phyloP scores from a whole-genome alignment of 345 rosid species.

The Aquilaria yunnanensis region DNA sequence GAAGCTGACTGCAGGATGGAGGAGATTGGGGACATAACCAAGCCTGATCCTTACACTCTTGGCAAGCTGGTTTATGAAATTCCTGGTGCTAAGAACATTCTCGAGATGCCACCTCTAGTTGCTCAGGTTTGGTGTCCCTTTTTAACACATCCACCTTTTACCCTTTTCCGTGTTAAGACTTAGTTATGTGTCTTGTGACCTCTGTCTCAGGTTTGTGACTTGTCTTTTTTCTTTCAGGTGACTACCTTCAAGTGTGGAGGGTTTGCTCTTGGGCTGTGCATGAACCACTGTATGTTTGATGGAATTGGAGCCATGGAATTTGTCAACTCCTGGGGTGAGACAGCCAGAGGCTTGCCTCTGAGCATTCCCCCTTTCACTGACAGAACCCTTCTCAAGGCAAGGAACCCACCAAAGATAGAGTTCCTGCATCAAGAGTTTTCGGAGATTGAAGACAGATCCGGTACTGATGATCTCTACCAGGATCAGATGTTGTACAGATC shows the following conservation, averaged over 20 bases:
- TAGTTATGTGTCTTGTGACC: too few relatives aligned
- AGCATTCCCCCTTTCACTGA: conserved; percentile 47
- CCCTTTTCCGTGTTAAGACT: too few relatives aligned
- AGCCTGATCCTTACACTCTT: conserved; percentile 55
- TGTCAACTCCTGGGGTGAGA: conserved; percentile 70
- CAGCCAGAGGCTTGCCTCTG: conserved; percentile 56
- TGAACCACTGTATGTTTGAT: conserved; percentile 69
- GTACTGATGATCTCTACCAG: conserved; percentile 30
- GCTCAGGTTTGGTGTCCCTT: conserved; percentile 49
- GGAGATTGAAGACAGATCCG: conserved; percentile 46
- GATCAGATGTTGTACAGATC: conserved; percentile 47
- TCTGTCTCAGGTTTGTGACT: too few relatives aligned
- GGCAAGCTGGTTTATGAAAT: conserved; percentile 67
- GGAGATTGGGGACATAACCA: conserved; percentile 67
- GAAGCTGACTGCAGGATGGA: conserved; percentile 46
- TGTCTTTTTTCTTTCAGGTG: conserved; percentile 30
- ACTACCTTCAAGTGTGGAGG: conserved; percentile 73
- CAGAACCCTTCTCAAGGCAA: conserved; percentile 40
- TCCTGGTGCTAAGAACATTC: conserved; percentile 60
- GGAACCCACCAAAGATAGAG: conserved; percentile 46
- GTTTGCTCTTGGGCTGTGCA: conserved; percentile 54
- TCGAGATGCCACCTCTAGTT: conserved; percentile 65
- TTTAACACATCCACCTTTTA: neutral
- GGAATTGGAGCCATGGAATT: conserved; percentile 69
- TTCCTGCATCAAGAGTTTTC: conserved; percentile 49